A percentile compares a stretch with the other conserved stretches of the same genome.
These are phyloP conservation scores for Euphrasia confusa DNA, from an alignment of 257 asterid species.

Conservation along the genomic window DNA sequence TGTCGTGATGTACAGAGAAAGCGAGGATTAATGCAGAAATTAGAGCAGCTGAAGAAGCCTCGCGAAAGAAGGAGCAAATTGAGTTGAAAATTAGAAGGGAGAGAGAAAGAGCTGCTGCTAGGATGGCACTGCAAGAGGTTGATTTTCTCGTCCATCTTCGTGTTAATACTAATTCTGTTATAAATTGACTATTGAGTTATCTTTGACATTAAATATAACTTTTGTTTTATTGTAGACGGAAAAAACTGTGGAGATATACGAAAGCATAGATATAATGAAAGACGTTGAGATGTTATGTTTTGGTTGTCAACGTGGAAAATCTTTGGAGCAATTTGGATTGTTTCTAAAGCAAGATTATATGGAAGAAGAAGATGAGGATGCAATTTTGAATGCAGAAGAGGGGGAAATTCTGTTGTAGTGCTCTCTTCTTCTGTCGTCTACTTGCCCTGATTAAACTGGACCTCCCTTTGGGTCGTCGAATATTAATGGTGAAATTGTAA, in stretches of 20 bases:
- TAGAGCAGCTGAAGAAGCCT: constrained; percentile 54
- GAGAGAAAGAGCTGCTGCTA: constrained; percentile 59
- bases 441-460: no score
- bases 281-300: constrained; percentile 44
- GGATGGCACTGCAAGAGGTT: constrained; percentile 57
- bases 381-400: constrained; percentile 39
- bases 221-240: constrained; percentile 36
- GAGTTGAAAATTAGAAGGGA: constrained; percentile 38
- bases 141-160: neutral
- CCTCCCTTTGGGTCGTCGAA: no score
- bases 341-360: constrained; percentile 38
- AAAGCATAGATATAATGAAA: constrained; percentile 30
- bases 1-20: constrained; percentile 43
- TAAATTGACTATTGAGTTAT: neutral
- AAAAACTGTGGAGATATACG: constrained; percentile 41
- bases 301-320: constrained; percentile 27
- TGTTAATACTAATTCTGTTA: neutral
- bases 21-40: constrained; percentile 57
- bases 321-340: constrained; percentile 51
- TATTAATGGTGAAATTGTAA: constrained; percentile 28
- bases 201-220: neutral
- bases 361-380: constrained; percentile 41
- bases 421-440: no score
- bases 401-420: constrained; percentile 44
- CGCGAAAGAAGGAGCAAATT: constrained; percentile 32